Evolutionary conservation across 129 eudicot genomes (phyloP).

Genomic region (Tagetes patula): DNA sequence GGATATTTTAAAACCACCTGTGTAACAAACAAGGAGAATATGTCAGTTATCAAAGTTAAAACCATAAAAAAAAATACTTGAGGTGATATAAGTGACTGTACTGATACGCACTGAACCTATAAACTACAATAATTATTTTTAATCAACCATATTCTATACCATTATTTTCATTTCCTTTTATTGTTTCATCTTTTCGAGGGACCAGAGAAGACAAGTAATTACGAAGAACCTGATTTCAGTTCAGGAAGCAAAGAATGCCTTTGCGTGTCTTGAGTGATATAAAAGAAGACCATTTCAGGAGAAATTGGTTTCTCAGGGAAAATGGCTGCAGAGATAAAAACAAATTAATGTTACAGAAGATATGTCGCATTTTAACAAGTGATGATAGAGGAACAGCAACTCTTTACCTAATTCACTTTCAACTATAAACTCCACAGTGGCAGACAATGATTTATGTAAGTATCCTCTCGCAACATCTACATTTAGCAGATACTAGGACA

Average conservation of each 20-base stretch:
- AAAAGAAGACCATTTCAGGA: slow-evolving; percentile 77
- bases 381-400: background rate
- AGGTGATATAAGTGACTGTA: background rate
- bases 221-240: slow-evolving; percentile 69
- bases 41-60: slow-evolving; percentile 11
- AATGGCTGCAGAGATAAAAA: slow-evolving; percentile 39
- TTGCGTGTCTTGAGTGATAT: slow-evolving; percentile 87
- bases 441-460: slow-evolving; percentile 66
- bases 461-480: slow-evolving; percentile 73
- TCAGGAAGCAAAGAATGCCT: slow-evolving; percentile 72
- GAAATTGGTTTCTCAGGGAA: slow-evolving; percentile 59
- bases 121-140: background rate
- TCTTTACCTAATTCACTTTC: slow-evolving; percentile 63
- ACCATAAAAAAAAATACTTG: background rate
- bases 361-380: slow-evolving; percentile 14
- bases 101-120: background rate
- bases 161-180: background rate
- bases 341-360: background rate
- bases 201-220: slow-evolving; percentile 20
- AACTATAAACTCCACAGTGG: slow-evolving; percentile 69
- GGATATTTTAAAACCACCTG: slow-evolving; percentile 66
- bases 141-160: background rate
- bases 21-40: slow-evolving; percentile 8
- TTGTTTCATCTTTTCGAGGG: background rate
- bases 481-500: slow-evolving; percentile 62